phyloP scores from a whole-genome alignment of 352 stramenopile species.

The Globisporangium nodosum region DNA sequence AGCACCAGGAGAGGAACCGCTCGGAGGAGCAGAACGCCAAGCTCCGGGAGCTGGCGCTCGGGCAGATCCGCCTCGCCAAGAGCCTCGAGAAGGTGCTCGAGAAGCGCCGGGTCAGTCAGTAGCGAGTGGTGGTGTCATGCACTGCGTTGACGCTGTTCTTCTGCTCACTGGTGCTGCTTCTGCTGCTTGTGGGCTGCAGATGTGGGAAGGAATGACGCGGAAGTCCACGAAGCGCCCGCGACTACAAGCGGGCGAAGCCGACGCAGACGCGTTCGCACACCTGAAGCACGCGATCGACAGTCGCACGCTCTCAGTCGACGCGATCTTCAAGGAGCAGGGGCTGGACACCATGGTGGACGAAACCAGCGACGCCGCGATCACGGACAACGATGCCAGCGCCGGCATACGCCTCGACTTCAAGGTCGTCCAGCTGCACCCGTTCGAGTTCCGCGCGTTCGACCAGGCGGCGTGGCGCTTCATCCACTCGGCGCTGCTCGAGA shows the following conservation, averaged over 20 bases:
- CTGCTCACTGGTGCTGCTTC: background rate
- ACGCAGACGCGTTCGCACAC: background rate
- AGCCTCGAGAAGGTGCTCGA: constrained; percentile 19
- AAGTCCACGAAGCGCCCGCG: too few species aligned
- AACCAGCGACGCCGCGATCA: background rate
- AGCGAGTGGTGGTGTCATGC: too few species aligned
- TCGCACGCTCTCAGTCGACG: background rate
- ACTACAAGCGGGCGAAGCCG: background rate
- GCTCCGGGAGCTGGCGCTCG: constrained; percentile 6
- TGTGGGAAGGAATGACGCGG: background rate
- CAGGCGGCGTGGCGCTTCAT: background rate
- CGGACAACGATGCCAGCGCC: too few species aligned
- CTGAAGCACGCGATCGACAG: background rate
- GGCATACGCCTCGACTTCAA: constrained; percentile 1
- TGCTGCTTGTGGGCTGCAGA: background rate
- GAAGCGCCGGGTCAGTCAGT: constrained; percentile 9
- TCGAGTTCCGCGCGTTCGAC: constrained; percentile 2
- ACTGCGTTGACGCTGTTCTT: too few species aligned
- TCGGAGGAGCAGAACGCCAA: constrained; percentile 2
- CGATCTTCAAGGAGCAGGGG: background rate
- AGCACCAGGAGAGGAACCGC: background rate
- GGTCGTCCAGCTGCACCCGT: constrained; percentile 7
- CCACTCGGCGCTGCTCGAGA: background rate
- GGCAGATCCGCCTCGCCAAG: constrained; percentile 13
- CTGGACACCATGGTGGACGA: background rate